Conservation (phyloP, 164 flowering plant genomes). For the Tinospora cordifolia region DNA sequence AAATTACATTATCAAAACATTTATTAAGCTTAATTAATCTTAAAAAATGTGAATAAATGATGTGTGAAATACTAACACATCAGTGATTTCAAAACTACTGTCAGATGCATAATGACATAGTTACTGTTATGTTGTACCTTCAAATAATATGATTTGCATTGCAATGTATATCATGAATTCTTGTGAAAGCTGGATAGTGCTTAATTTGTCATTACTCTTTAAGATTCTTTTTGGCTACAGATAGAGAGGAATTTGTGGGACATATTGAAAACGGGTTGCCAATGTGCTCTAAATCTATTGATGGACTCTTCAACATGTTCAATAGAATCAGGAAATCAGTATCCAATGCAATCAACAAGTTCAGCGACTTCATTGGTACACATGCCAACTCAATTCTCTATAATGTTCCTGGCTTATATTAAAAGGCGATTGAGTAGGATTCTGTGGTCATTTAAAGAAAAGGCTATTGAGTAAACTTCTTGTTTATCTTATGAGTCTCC, state of each 20-base stretch:
- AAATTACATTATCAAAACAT: no score
- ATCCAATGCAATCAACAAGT: constrained; percentile 32
- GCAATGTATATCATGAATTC: neutral
- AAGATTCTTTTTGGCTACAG: constrained; percentile 24
- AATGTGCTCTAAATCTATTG: constrained; percentile 37
- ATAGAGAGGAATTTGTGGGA: constrained; percentile 22
- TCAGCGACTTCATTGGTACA: constrained; percentile 65
- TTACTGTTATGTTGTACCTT: neutral
- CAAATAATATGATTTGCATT: neutral
- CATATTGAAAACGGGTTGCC: constrained; percentile 18
- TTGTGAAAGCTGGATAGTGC: neutral
- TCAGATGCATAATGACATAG: no score
- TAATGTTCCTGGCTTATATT: neutral
- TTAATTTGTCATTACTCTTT: neutral
- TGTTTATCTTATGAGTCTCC: neutral
- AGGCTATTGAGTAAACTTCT: neutral
- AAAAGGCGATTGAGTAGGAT: neutral
- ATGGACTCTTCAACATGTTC: constrained; percentile 51
- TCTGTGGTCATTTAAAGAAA: no score
- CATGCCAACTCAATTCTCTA: neutral
- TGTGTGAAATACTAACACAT: no score
- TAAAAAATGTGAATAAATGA: no score
- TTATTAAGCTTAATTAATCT: no score
- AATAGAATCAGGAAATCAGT: constrained; percentile 39
- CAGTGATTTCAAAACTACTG: no score